A percentile compares a stretch with the other conserved stretches of the same genome.
Conservation (phyloP, 768 basidiomycete species). For the Suillus plorans region DNA sequence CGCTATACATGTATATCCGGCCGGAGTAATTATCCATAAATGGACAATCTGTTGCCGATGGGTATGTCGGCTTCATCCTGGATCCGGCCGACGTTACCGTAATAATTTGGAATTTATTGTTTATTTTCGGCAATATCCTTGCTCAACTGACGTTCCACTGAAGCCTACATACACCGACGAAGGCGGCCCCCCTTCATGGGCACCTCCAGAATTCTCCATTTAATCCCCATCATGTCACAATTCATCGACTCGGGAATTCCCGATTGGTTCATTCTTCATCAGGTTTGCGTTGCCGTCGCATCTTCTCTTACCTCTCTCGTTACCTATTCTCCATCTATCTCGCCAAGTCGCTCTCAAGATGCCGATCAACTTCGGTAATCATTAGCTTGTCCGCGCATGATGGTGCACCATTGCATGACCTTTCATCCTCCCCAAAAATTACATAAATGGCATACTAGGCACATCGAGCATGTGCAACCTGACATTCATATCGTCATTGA, state of each 20-base stretch:
- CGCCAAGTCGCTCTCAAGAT: too few species aligned
- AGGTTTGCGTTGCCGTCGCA: too few species aligned
- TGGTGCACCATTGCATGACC: background rate
- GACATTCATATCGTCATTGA: background rate
- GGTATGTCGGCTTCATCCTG: background rate
- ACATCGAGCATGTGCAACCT: background rate
- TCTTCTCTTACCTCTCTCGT: too few species aligned
- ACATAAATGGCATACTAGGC: background rate
- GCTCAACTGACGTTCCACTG: too few species aligned
- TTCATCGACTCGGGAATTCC: background rate
- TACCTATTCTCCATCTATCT: too few species aligned
- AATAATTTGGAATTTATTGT: background rate
- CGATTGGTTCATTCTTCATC: background rate
- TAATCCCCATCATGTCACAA: background rate
- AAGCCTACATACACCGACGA: background rate
- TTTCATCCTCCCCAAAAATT: background rate
- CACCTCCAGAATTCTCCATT: background rate
- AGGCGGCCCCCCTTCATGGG: background rate
- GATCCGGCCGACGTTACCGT: slow-evolving; percentile 1
- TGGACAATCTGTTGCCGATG: background rate
- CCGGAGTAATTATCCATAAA: background rate
- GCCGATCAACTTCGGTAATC: too few species aligned
- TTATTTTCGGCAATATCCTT: background rate
- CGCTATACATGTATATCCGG: slow-evolving; percentile 10
- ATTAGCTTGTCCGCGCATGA: too few species aligned